Conservation (phyloP, 192 early-diverging fungal species). For the Podila epigama region DNA sequence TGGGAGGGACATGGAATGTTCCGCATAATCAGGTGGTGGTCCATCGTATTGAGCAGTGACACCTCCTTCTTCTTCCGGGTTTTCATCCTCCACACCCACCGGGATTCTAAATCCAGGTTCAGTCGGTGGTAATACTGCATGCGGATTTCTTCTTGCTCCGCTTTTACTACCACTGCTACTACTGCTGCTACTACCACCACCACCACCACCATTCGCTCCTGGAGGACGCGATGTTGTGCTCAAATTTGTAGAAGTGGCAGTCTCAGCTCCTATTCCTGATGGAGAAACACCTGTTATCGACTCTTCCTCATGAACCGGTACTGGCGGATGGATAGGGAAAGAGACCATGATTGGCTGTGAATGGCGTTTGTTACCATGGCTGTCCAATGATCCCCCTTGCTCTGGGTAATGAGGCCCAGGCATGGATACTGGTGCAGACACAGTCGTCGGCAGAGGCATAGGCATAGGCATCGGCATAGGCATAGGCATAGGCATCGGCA, state of each 20-base stretch:
- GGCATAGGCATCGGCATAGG: slow-evolving; percentile 26
- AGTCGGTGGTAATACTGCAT: slow-evolving; percentile 21
- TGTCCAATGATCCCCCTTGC: not conserved
- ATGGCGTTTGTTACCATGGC: slow-evolving; percentile 8
- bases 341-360: slow-evolving; percentile 41
- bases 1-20: slow-evolving; percentile 27
- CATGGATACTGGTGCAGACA: slow-evolving; percentile 24
- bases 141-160: too few relatives aligned
- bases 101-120: slow-evolving; percentile 29
- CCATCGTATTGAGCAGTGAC: slow-evolving; percentile 44
- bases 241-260: not conserved
- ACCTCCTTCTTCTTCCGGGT: not conserved
- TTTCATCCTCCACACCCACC: not conserved
- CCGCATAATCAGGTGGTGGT: slow-evolving; percentile 41
- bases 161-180: too few relatives aligned
- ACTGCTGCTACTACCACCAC: too few relatives aligned
- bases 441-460: slow-evolving; percentile 4
- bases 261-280: not conserved
- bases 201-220: not conserved
- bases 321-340: slow-evolving; percentile 14
- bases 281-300: too few relatives aligned
- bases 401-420: slow-evolving; percentile 32
- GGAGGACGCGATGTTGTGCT: not conserved
- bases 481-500: not conserved
- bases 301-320: too few relatives aligned